A percentile compares a stretch with the other conserved stretches of the same genome.
phyloP scores from a whole-genome alignment of 345 rosid species.

The Aegle marmelos region DNA sequence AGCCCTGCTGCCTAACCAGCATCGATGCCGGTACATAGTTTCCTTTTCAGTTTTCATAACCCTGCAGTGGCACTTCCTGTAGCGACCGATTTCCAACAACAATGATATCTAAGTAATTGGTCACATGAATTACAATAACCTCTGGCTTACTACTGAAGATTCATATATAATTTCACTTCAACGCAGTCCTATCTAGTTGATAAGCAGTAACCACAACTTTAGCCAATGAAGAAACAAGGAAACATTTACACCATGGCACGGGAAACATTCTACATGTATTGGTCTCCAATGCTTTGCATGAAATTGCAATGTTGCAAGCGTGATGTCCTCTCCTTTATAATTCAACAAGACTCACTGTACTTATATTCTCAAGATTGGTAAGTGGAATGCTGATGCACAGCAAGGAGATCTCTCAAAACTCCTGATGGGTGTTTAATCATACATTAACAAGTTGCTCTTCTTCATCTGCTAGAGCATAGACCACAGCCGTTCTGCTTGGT shows the following conservation, averaged over 20 bases:
- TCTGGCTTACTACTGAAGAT: not conserved
- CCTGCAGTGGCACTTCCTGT: no score
- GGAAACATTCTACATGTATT: not conserved
- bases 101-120: no score
- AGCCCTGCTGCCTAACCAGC: no score
- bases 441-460: constrained; percentile 6
- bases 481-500: constrained; percentile 83
- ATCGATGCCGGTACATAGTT: no score
- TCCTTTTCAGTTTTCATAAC: no score
- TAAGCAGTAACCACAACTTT: not conserved
- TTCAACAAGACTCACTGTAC: not conserved
- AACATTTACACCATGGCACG: constrained; percentile 8
- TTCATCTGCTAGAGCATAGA: constrained; percentile 65
- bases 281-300: not conserved
- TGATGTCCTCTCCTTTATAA: not conserved
- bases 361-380: not conserved
- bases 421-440: not conserved
- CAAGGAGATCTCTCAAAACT: not conserved
- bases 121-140: not conserved
- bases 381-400: not conserved
- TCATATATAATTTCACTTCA: not conserved
- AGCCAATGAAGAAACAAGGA: not conserved
- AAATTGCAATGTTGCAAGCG: not conserved
- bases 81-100: no score
- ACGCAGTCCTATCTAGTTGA: not conserved